Evolutionary conservation across 2,329 filamentous ascomycete genomes (phyloP).

Genomic region (Colletotrichum sp.): DNA sequence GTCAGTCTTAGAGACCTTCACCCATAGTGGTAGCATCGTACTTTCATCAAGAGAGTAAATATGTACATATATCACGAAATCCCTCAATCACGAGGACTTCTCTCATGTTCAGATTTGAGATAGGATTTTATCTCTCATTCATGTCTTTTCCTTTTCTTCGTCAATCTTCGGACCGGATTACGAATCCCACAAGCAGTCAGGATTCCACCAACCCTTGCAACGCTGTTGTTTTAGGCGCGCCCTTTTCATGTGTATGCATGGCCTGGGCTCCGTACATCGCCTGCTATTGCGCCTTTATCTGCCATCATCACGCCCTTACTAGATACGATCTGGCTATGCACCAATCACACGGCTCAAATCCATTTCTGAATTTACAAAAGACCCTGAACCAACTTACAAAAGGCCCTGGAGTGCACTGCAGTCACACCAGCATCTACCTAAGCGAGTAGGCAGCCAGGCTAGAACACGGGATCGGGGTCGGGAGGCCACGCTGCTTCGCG

Average conservation of each 20-base stretch:
- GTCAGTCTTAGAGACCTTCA: neutral
- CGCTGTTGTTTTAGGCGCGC: neutral
- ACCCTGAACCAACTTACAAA: neutral
- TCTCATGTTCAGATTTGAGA: neutral
- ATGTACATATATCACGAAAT: neutral
- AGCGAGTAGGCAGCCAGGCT: neutral
- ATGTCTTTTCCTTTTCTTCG: neutral
- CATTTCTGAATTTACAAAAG: neutral
- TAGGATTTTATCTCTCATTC: neutral
- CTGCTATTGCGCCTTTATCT: neutral
- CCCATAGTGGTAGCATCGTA: neutral
- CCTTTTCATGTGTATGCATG: neutral
- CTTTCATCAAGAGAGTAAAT: neutral
- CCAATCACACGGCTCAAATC: neutral
- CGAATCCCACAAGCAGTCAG: neutral
- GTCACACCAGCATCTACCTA: neutral
- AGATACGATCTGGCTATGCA: neutral
- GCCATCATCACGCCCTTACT: neutral
- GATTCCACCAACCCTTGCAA: neutral
- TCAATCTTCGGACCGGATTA: neutral
- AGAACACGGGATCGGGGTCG: neutral
- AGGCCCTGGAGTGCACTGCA: neutral
- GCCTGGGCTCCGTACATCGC: neutral
- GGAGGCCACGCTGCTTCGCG: neutral
- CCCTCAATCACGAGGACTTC: neutral